phyloP scores from a whole-genome alignment of 2,329 filamentous ascomycete genomes.

The Xylaria sp. region DNA sequence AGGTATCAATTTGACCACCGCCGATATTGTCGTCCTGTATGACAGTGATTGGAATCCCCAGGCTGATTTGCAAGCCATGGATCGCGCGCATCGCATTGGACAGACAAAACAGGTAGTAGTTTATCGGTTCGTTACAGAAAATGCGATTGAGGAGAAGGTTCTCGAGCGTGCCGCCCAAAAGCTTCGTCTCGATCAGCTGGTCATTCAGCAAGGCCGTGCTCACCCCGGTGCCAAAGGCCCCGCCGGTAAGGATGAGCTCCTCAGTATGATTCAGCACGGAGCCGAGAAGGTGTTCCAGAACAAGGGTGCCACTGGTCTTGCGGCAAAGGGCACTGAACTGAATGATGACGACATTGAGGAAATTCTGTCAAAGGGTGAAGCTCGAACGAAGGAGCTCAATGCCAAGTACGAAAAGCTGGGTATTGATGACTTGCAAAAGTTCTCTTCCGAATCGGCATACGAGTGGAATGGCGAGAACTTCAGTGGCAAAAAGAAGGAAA shows the following conservation, averaged over 20 bases:
- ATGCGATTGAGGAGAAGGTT: constrained; percentile 97
- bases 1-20: constrained; percentile 91
- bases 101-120: constrained; percentile 98
- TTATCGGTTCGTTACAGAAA: constrained; percentile 95
- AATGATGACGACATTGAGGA: constrained; percentile 85
- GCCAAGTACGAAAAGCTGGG: constrained; percentile 95
- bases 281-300: constrained; percentile 88
- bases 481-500: constrained; percentile 83
- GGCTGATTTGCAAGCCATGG: constrained; percentile 97
- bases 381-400: constrained; percentile 83
- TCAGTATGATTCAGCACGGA: constrained; percentile 98
- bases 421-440: constrained; percentile 95
- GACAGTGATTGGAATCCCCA: constrained; percentile 99
- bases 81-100: constrained; percentile 94
- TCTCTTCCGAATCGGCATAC: constrained; percentile 93
- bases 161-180: constrained; percentile 95
- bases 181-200: constrained; percentile 88
- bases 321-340: constrained; percentile 57
- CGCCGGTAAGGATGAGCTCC: constrained; percentile 89
- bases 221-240: constrained; percentile 87
- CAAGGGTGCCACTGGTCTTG: constrained; percentile 60
- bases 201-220: constrained; percentile 94
- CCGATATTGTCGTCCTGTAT: constrained; percentile 93
- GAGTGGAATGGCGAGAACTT: constrained; percentile 99
- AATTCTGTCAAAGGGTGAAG: constrained; percentile 80